Conservation (phyloP, 1,284 basidiomycete genomes). For the Cutaneotrichosporon cavernicola region DNA sequence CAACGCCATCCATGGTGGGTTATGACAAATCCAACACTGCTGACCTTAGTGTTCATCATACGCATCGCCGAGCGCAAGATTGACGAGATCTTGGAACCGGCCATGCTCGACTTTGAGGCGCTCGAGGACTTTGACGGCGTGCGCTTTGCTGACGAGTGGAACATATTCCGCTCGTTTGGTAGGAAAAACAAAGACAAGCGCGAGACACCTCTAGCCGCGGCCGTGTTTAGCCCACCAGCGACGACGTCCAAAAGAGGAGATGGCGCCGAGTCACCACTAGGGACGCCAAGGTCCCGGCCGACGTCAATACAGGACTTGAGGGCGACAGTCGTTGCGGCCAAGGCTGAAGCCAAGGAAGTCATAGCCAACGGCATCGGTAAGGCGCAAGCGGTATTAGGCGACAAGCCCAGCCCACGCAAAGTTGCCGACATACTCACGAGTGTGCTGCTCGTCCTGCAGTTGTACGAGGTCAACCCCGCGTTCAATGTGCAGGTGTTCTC, state of each 20-base stretch:
- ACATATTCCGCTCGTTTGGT: constrained; percentile 72
- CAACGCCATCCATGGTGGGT: constrained; percentile 85
- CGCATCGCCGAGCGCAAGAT: constrained; percentile 85
- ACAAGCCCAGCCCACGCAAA: constrained; percentile 58
- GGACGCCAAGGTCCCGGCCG: constrained; percentile 17
- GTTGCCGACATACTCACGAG: constrained; percentile 81
- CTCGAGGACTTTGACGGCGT: constrained; percentile 75
- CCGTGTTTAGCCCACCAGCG: constrained; percentile 18
- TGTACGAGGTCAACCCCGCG: constrained; percentile 88
- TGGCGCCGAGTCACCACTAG: constrained; percentile 11
- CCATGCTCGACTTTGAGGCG: constrained; percentile 80
- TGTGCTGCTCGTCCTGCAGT: constrained; percentile 77
- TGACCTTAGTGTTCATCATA: constrained; percentile 79
- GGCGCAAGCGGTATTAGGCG: constrained; percentile 27
- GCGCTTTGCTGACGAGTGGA: constrained; percentile 96
- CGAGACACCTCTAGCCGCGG: constrained; percentile 36
- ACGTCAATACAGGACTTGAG: constrained; percentile 39
- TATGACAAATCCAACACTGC: constrained; percentile 1
- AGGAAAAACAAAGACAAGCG: constrained; percentile 62
- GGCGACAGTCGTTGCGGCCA: constrained; percentile 17
- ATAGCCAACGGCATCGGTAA: constrained; percentile 24
- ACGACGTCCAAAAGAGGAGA: constrained; percentile 8
- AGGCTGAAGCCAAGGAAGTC: constrained; percentile 25
- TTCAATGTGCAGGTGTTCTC: constrained; percentile 89
- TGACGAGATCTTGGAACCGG: constrained; percentile 77